Percentiles rank a stretch among this genome's conserved stretches.
Evolutionary conservation across 2,329 filamentous ascomycete genomes (phyloP).

Genomic region (Colletotrichum navitas): DNA sequence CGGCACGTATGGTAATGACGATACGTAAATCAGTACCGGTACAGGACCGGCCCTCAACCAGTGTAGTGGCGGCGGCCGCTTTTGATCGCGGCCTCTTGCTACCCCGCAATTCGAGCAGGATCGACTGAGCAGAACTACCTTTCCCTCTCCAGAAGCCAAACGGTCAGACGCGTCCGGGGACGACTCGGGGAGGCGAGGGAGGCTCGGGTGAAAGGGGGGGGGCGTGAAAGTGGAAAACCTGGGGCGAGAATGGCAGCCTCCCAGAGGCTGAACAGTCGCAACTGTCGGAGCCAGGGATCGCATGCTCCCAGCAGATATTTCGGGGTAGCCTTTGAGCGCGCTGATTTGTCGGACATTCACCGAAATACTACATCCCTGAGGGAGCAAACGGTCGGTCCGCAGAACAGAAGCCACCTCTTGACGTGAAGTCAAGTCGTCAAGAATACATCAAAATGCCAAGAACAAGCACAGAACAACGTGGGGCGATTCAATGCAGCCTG

Average conservation of each 20-base stretch:
- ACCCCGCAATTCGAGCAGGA: slow-evolving; percentile 38
- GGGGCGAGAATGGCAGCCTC: slow-evolving; percentile 21
- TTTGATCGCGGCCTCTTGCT: neutral
- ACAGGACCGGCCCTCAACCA: neutral
- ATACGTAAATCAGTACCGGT: neutral
- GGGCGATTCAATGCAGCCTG: slow-evolving; percentile 32
- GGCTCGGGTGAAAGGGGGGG: neutral
- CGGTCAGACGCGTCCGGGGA: slow-evolving; percentile 34
- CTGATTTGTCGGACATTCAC: neutral
- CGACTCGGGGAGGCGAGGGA: neutral
- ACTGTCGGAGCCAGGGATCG: slow-evolving; percentile 18
- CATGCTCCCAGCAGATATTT: neutral
- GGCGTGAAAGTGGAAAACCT: slow-evolving; percentile 15
- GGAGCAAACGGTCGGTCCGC: neutral
- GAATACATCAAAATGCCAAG: slow-evolving; percentile 25
- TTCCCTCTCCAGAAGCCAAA: slow-evolving; percentile 22
- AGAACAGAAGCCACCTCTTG: neutral
- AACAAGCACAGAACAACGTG: neutral
- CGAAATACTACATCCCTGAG: neutral
- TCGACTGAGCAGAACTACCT: slow-evolving; percentile 18
- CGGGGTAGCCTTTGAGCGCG: slow-evolving; percentile 8
- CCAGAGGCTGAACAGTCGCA: slow-evolving; percentile 28
- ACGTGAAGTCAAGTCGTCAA: slow-evolving; percentile 1
- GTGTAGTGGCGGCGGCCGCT: neutral
- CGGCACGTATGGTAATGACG: neutral